phyloP scores from a whole-genome alignment of 768 basidiomycete genomes.

The Serendipita sp. region DNA sequence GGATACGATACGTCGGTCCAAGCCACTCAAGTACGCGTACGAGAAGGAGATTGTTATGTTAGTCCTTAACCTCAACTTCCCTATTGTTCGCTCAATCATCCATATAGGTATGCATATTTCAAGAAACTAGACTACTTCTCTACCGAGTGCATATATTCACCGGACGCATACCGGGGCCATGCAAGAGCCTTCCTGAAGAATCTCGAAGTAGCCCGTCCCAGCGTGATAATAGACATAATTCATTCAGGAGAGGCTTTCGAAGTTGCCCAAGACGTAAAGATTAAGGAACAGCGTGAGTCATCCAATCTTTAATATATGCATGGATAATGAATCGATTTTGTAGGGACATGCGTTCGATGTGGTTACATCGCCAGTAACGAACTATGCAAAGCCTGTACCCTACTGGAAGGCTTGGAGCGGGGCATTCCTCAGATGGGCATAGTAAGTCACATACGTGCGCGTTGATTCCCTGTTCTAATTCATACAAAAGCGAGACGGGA shows the following conservation, averaged over 20 bases:
- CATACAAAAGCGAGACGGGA: neutral
- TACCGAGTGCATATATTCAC: constrained; percentile 97
- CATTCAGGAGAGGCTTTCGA: constrained; percentile 91
- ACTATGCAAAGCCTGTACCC: constrained; percentile 87
- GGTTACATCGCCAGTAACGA: constrained; percentile 93
- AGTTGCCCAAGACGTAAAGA: constrained; percentile 69
- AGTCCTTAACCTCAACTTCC: constrained; percentile 16
- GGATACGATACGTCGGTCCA: constrained; percentile 89
- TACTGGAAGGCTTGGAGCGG: constrained; percentile 79
- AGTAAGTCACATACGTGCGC: constrained; percentile 12
- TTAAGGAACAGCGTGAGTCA: constrained; percentile 67
- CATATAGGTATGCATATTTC: constrained; percentile 87
- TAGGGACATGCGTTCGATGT: constrained; percentile 82
- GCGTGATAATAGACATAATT: constrained; percentile 94
- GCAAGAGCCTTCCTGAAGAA: constrained; percentile 90
- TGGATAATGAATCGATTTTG: neutral
- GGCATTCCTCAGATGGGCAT: constrained; percentile 37
- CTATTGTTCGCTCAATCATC: neutral
- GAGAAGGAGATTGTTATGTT: constrained; percentile 99
- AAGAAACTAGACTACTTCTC: constrained; percentile 99
- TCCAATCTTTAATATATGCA: neutral
- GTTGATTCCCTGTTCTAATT: neutral
- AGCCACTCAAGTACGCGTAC: constrained; percentile 99
- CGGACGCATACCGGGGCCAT: constrained; percentile 95
- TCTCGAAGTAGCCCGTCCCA: constrained; percentile 82